Evolutionary conservation across 345 rosid species (phyloP).

Genomic region (Eucalyptus regnans): DNA sequence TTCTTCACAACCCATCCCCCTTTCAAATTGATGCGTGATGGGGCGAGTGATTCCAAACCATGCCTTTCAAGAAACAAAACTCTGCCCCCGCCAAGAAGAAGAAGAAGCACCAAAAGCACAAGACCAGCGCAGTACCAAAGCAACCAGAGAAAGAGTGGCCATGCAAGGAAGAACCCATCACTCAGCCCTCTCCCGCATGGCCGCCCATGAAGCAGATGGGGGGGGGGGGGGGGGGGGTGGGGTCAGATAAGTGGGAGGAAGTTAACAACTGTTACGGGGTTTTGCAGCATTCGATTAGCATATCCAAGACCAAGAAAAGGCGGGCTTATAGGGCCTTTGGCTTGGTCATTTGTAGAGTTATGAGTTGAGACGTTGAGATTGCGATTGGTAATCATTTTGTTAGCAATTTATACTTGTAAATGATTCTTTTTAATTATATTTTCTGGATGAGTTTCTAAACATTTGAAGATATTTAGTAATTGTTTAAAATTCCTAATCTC

Average conservation of each 20-base stretch:
- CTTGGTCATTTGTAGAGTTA: constrained; percentile 52
- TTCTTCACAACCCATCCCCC: constrained; percentile 1
- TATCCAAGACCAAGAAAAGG: constrained; percentile 32
- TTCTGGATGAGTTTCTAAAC: too few species aligned
- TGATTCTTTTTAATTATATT: too few species aligned
- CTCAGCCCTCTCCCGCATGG: not conserved
- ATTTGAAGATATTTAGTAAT: too few species aligned
- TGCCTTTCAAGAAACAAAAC: constrained; percentile 1
- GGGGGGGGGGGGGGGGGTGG: too few species aligned
- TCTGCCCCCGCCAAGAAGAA: not conserved
- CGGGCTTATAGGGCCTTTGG: constrained; percentile 58
- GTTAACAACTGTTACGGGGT: constrained; percentile 51
- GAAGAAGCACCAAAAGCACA: not conserved
- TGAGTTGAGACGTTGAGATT: constrained; percentile 49
- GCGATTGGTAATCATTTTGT: not conserved
- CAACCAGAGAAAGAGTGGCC: not conserved
- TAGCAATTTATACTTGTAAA: too few species aligned
- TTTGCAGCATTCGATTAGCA: constrained; percentile 41
- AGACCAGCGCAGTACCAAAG: not conserved
- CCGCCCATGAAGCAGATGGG: not conserved
- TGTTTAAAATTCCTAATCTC: rapidly evolving
- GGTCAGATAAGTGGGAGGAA: constrained; percentile 19
- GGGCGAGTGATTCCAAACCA: not conserved
- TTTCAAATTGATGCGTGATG: not conserved
- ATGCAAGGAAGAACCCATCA: not conserved